Conservation (phyloP, 208 protist species). For the Sergeia podlipaevii region DNA sequence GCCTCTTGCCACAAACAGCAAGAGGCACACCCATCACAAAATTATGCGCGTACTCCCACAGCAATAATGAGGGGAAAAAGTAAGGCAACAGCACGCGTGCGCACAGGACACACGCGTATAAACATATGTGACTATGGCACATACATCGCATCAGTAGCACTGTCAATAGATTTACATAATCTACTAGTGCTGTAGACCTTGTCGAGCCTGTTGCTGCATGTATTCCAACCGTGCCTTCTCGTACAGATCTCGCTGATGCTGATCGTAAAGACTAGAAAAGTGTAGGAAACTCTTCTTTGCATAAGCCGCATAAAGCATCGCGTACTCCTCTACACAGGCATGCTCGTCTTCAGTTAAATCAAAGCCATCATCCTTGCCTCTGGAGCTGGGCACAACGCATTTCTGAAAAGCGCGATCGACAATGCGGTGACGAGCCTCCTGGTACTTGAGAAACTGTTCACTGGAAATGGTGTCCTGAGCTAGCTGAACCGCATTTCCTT, state of each 20-base stretch:
- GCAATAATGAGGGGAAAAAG: too few relatives aligned
- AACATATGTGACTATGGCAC: too few relatives aligned
- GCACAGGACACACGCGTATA: slow-evolving; percentile 2
- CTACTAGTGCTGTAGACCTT: slow-evolving; percentile 54
- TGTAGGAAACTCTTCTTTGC: slow-evolving; percentile 59
- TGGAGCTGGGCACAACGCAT: slow-evolving; percentile 59
- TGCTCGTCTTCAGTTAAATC: slow-evolving; percentile 54
- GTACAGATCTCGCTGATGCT: slow-evolving; percentile 68
- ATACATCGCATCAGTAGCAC: too few relatives aligned
- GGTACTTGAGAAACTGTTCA: slow-evolving; percentile 71
- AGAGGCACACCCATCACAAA: too few relatives aligned
- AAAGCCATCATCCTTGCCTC: slow-evolving; percentile 37
- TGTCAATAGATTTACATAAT: too few relatives aligned
- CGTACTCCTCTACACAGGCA: slow-evolving; percentile 78
- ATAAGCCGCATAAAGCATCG: slow-evolving; percentile 67
- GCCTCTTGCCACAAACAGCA: too few relatives aligned
- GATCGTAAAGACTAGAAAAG: slow-evolving; percentile 66
- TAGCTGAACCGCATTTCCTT: slow-evolving; percentile 42
- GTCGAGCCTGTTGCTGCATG: slow-evolving; percentile 59
- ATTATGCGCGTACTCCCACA: too few relatives aligned
- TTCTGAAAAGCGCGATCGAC: slow-evolving; percentile 70
- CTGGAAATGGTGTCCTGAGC: slow-evolving; percentile 60
- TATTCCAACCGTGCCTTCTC: slow-evolving; percentile 51
- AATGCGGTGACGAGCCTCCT: slow-evolving; percentile 49
- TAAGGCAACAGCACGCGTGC: too few relatives aligned